Evolutionary conservation across 2,329 filamentous ascomycete genomes (phyloP), one percentile per base, ranked within the genome.

Genomic region (Aspergillus sp.): DNA sequence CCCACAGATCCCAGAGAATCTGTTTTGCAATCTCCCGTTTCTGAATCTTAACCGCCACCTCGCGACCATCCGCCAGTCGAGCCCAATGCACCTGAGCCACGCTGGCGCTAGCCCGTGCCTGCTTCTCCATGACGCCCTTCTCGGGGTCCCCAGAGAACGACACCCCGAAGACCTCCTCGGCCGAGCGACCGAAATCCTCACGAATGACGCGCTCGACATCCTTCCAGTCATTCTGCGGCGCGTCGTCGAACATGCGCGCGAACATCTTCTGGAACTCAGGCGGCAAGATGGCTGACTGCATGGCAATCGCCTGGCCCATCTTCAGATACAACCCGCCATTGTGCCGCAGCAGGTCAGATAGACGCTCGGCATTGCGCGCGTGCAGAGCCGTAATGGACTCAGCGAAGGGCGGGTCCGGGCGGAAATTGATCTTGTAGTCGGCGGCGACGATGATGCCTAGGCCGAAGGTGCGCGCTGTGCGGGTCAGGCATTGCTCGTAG

Each of bases 11-110:
- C 92, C 92, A 96, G 4, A 88, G 87, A 42, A 97, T 90, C 78
- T 98, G 95, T 71, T 89, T 87, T 20, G 86, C 87, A 72, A 99
- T 98, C 81, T 97, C 94, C 54, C 89, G 85, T 80, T 98, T 99
- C 81, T 99, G 95, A 4, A 99, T 88, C 80, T 99, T 99, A 73
- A 99, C 85, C 2, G 95, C 95, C 22, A 98, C 90, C 80, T 97
- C 93, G 52, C 92, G 84, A 0, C 95, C 95, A 77, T 98, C 94
- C 3, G 86, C 78, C 58, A 98, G 76, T 61, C 89, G 82, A 7
- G 95, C 95, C 92, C 94, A 97, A 74, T 98, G 95, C 2, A 99
- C 95, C 78, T 98, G 95, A 1, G 95, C 95, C 9, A 99, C 94
- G 74, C 91, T 96, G 2, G 95, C 95, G 71, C 90, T 94, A 56